A percentile compares a stretch with the other conserved stretches of the same genome.
phyloP scores from a whole-genome alignment of 2,329 filamentous ascomycete genomes.

The Elsinoe perseae region DNA sequence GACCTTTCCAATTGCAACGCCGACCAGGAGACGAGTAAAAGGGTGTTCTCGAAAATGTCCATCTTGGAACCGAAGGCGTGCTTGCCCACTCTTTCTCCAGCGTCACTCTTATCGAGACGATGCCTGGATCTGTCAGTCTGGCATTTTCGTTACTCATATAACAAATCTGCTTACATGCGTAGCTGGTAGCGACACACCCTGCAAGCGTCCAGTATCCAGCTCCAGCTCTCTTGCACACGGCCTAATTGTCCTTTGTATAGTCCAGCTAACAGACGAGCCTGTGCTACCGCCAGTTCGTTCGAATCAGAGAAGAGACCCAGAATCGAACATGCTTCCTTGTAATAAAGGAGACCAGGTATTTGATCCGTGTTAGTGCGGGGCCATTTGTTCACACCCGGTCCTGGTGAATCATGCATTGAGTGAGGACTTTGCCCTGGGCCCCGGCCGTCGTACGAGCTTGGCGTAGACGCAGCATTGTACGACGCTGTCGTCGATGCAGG shows the following conservation, averaged over 20 bases:
- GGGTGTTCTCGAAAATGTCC: conserved; percentile 33
- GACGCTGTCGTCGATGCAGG: conserved; percentile 33
- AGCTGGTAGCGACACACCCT: conserved; percentile 18
- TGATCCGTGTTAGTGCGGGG: conserved; percentile 54
- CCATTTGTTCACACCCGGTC: conserved; percentile 11
- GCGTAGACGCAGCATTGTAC: conserved; percentile 24
- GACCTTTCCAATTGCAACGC: conserved; percentile 87
- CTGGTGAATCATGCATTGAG: conserved; percentile 26
- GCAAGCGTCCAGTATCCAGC: conserved; percentile 45
- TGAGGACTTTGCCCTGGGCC: conserved; percentile 25
- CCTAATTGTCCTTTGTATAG: conserved; percentile 85
- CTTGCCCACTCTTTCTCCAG: conserved; percentile 15
- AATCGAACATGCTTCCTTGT: conserved; percentile 77
- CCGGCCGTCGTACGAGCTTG: conserved; percentile 23
- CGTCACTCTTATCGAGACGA: conserved; percentile 18
- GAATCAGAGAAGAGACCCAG: conserved; percentile 72
- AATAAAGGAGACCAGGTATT: conserved; percentile 85
- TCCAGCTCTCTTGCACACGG: conserved; percentile 77
- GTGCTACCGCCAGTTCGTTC: conserved; percentile 73
- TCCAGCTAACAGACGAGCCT: conserved; percentile 75
- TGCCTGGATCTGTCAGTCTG: not conserved
- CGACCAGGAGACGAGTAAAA: conserved; percentile 75
- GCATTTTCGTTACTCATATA: not conserved
- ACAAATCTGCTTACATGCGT: conserved; percentile 14
- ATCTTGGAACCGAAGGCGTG: conserved; percentile 13